These are phyloP conservation scores for Colletotrichum sp. DNA, from an alignment of 2,329 filamentous ascomycete species.

Conservation along the genomic window DNA sequence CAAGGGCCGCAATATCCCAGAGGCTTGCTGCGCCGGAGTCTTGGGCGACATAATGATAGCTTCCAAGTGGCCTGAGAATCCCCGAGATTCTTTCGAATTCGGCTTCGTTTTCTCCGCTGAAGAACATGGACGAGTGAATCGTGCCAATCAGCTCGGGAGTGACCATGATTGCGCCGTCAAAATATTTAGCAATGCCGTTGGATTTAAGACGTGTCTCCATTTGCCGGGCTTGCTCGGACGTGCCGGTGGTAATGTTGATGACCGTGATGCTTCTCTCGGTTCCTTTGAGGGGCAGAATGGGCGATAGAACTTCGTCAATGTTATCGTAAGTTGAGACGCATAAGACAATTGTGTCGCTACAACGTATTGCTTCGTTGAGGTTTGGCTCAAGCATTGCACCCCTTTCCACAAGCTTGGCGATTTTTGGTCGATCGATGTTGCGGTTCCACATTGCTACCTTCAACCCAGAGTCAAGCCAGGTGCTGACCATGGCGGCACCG, in stretches of 20 bases:
- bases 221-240: slow-evolving; percentile 24
- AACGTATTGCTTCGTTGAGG: slow-evolving; percentile 17
- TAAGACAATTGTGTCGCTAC: slow-evolving; percentile 25
- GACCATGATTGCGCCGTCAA: slow-evolving; percentile 34
- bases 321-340: slow-evolving; percentile 29
- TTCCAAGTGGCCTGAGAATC: slow-evolving; percentile 25
- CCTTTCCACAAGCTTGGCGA: background rate
- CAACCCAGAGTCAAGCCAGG: background rate
- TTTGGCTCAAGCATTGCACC: slow-evolving; percentile 11
- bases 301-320: slow-evolving; percentile 13
- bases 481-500: background rate
- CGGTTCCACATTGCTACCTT: slow-evolving; percentile 9
- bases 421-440: background rate
- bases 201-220: slow-evolving; percentile 20
- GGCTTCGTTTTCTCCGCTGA: slow-evolving; percentile 25
- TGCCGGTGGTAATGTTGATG: slow-evolving; percentile 33
- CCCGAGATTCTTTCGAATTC: background rate
- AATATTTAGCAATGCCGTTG: slow-evolving; percentile 22
- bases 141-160: slow-evolving; percentile 30
- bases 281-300: background rate
- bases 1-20: slow-evolving; percentile 28
- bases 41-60: slow-evolving; percentile 17
- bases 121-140: slow-evolving; percentile 23
- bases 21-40: slow-evolving; percentile 26
- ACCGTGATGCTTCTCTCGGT: slow-evolving; percentile 10